Base-by-base conservation (phyloP, 169 alveolate species). In the Plasmodium knowlesi region DNA sequence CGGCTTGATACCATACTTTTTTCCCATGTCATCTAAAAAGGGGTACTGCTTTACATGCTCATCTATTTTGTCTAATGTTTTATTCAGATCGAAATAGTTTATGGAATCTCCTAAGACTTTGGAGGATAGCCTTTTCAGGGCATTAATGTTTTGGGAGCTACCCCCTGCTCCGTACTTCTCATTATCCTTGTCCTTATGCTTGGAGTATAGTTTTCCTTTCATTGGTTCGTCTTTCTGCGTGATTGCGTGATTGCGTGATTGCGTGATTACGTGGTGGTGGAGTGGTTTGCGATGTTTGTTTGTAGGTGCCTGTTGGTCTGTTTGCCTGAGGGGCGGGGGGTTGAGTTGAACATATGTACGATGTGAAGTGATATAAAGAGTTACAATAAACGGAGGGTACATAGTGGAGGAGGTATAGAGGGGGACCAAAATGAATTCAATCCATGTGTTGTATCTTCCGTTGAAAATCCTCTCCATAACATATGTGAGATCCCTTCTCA, bases 1-100 rank as follows among this genome's bases (percentile, higher is more conserved):
- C 3, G 96, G 95, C 16, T 95, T 80, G 32, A 88, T 88, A 14
- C 96, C 96, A 14, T 84, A 41, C 22, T 85, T 85, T 28, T 85
- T 50, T 9, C 85, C 93, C 25, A 85, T 2, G 16, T 85, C 84
- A 54, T 74, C 79, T 30, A 85, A n/a, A 46, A 85, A 28, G 34
- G 93, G 93, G 53, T 74, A 76, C 25, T 85, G 78, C 41, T 85
- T 85, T 3, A 85, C 79, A 76, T 85, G 43, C 28, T 85, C 86
- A 41, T 85, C 93, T 74, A 85, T 53, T 2, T 73, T 39, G 0
- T 85, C 73, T 14, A 85, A 41, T 2, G 46, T 53, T 32, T 39
- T 54, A 25, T 37, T 50, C 9, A 85, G 14, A 32, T 85, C 85
- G 9, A 85, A 85, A 72, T 67, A 53, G 32, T 53, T 85, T 10